Evolutionary conservation across 345 rosid species (phyloP).

Genomic region (Cardiospermum halicacabum): DNA sequence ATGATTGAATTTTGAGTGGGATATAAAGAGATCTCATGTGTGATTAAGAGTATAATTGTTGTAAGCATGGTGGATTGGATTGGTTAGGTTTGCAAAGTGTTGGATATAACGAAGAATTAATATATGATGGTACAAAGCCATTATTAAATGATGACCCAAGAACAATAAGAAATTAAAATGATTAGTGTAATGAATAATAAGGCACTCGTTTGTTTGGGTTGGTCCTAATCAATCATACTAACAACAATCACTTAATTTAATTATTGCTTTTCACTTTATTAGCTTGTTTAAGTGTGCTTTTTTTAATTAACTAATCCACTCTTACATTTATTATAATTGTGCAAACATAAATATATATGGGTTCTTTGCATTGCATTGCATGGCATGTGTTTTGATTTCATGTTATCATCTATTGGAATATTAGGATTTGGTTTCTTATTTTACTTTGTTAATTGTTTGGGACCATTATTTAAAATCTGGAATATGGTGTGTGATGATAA

Average conservation of each 20-base stretch:
- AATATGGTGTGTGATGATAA: too few relatives aligned
- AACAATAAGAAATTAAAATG: too few relatives aligned
- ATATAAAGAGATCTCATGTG: too few relatives aligned
- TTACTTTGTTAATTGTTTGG: background rate
- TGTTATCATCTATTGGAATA: background rate
- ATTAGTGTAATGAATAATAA: constrained; percentile 2
- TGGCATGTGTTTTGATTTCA: background rate
- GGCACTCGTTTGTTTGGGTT: background rate
- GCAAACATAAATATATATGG: too few relatives aligned
- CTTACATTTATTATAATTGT: background rate
- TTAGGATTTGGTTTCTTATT: background rate
- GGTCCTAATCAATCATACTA: background rate
- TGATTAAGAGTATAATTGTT: too few relatives aligned
- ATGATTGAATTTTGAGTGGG: too few relatives aligned
- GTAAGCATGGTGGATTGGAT: too few relatives aligned
- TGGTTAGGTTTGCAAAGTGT: too few relatives aligned
- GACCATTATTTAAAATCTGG: too few relatives aligned
- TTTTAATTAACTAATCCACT: constrained; percentile 3
- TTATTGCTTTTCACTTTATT: constrained; percentile 5
- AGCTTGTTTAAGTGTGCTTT: background rate
- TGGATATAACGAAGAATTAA: too few relatives aligned
- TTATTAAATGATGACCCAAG: too few relatives aligned
- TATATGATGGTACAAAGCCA: too few relatives aligned
- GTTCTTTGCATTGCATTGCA: background rate
- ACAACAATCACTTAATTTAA: background rate